These are phyloP conservation scores for Orbilia ellipsospora DNA, from an alignment of 2,329 filamentous ascomycete genomes.

Conservation along the genomic window DNA sequence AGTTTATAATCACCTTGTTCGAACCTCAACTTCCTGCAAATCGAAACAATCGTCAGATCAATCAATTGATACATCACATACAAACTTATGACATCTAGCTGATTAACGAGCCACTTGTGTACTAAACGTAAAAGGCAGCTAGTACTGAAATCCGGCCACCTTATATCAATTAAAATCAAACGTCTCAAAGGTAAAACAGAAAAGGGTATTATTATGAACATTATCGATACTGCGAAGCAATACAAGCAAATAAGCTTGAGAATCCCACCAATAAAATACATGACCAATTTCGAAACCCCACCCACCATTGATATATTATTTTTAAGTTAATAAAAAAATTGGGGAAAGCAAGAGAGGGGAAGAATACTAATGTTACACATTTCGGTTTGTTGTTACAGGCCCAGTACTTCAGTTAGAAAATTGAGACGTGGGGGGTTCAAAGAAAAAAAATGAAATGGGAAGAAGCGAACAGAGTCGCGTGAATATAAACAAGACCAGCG, in stretches of 20 bases:
- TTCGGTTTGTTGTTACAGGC: slow-evolving; percentile 50
- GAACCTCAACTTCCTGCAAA: no score
- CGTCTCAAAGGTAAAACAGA: not conserved
- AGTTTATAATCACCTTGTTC: no score
- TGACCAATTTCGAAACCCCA: not conserved
- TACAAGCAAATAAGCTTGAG: no score
- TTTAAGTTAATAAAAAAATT: not conserved
- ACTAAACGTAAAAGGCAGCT: no score
- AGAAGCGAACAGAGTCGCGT: not conserved
- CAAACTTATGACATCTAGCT: not conserved
- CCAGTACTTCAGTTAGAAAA: slow-evolving; percentile 28
- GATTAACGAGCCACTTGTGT: no score
- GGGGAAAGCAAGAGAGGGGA: slow-evolving; percentile 5
- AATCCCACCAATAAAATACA: not conserved
- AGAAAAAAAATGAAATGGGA: slow-evolving; percentile 3
- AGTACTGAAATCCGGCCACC: no score
- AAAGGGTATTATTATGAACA: slow-evolving; percentile 25
- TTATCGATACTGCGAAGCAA: not conserved
- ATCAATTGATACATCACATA: slow-evolving; percentile 14
- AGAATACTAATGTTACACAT: slow-evolving; percentile 46
- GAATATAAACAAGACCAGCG: not conserved
- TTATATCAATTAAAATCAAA: not conserved
- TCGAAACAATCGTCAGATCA: no score
- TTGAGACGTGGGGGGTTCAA: slow-evolving; percentile 16
- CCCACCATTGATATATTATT: not conserved